Evolutionary conservation across 1,139 yeast species (phyloP).

Genomic region (Barnettozyma hawaiiensis): DNA sequence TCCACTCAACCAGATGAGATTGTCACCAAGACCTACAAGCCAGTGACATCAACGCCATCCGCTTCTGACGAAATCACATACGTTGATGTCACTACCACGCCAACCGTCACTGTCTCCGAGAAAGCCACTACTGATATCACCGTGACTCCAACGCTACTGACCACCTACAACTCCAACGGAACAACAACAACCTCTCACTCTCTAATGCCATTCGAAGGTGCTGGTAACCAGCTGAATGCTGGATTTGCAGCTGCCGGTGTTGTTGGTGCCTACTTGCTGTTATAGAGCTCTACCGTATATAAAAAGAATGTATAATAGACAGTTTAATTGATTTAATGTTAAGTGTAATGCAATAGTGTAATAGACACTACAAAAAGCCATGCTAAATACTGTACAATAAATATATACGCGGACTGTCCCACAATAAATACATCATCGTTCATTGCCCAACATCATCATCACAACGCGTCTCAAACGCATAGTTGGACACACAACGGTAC

Average conservation of each 20-base stretch:
- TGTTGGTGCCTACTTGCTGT: slow-evolving; percentile 19
- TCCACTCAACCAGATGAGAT: slow-evolving; percentile 18
- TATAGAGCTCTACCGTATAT: slow-evolving; percentile 15
- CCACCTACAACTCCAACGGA: slow-evolving; percentile 23
- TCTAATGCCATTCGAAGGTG: slow-evolving; percentile 26
- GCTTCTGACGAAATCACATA: slow-evolving; percentile 27
- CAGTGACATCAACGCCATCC: slow-evolving; percentile 15
- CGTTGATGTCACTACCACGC: slow-evolving; percentile 31
- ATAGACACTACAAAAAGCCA: no score
- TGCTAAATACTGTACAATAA: not conserved
- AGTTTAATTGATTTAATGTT: slow-evolving; percentile 1
- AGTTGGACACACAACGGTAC: not conserved
- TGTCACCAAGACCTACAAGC: slow-evolving; percentile 16
- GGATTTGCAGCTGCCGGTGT: slow-evolving; percentile 17
- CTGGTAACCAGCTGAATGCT: slow-evolving; percentile 13
- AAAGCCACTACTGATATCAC: slow-evolving; percentile 29
- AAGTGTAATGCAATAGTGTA: no score
- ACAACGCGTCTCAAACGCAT: not conserved
- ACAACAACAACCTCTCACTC: slow-evolving; percentile 21
- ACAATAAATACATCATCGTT: not conserved
- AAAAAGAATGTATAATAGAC: slow-evolving; percentile 7
- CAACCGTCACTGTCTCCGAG: slow-evolving; percentile 28
- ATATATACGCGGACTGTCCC: not conserved
- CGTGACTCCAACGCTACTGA: slow-evolving; percentile 30
- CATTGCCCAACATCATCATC: no score